These are phyloP conservation scores for Trifolium subterraneum DNA, from an alignment of 306 rosid genomes.

Conservation along the genomic window DNA sequence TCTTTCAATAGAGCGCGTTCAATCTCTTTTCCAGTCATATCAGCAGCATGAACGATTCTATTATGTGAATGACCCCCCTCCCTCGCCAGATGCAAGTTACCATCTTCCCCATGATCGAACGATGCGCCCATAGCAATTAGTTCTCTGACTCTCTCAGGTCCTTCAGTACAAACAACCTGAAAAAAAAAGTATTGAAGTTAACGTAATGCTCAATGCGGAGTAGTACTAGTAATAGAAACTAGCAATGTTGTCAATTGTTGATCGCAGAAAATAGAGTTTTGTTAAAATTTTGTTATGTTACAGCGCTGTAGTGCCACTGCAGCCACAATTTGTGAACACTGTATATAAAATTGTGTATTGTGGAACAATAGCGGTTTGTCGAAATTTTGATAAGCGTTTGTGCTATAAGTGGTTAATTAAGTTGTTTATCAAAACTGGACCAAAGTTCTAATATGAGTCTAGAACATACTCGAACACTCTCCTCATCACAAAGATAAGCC, in stretches of 20 bases:
- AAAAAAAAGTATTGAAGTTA: slow-evolving; percentile 42
- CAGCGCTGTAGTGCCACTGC: not conserved
- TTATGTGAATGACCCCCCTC: slow-evolving; percentile 97
- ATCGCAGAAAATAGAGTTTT: not conserved
- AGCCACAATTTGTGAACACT: not conserved
- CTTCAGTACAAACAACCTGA: slow-evolving; percentile 99
- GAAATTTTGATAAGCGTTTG: not conserved
- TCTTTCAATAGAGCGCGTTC: slow-evolving; percentile 78
- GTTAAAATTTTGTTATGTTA: too few species aligned
- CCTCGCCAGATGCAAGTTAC: slow-evolving; percentile 84
- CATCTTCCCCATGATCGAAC: slow-evolving; percentile 92
- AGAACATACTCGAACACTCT: slow-evolving; percentile 82
- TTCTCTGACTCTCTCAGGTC: slow-evolving; percentile 92
- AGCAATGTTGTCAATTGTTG: not conserved
- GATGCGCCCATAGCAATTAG: slow-evolving; percentile 92
- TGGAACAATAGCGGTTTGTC: not conserved
- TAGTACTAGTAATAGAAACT: slow-evolving; percentile 14
- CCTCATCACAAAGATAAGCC: slow-evolving; percentile 93
- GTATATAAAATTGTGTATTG: not conserved
- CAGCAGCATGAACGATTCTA: slow-evolving; percentile 95
- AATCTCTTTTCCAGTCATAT: slow-evolving; percentile 95
- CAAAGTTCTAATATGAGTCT: slow-evolving; percentile 25
- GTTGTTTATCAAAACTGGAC: not conserved
- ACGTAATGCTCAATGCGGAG: not conserved
- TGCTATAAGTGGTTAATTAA: not conserved